Percentiles rank a stretch among this genome's conserved stretches.
These are phyloP conservation scores for Zymoseptoria pseudotritici DNA, from an alignment of 2,329 filamentous ascomycete species.

Conservation along the genomic window DNA sequence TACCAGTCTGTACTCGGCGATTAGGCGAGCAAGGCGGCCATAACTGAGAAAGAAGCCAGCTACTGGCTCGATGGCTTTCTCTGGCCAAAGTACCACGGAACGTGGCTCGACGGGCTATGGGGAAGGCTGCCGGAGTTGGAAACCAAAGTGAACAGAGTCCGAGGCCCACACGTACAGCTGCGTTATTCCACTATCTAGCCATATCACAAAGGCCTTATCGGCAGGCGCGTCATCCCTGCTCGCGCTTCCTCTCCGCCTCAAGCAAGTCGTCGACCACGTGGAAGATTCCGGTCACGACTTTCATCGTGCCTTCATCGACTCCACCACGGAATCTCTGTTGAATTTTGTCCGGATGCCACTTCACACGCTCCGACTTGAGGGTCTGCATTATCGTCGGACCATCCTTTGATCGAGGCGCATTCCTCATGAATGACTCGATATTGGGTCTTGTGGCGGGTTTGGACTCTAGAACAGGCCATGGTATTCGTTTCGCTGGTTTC, in stretches of 20 bases:
- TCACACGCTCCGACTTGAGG: constrained; percentile 76
- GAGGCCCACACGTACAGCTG: not conserved
- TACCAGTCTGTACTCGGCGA: no score
- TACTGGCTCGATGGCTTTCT: no score
- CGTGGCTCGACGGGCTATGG: no score
- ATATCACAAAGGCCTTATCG: not conserved
- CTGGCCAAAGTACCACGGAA: no score
- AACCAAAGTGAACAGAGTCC: not conserved
- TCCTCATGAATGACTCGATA: constrained; percentile 63
- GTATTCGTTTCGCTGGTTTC: constrained; percentile 35
- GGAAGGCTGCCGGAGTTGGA: not conserved
- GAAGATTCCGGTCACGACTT: constrained; percentile 79
- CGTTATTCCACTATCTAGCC: no score
- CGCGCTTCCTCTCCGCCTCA: constrained; percentile 20
- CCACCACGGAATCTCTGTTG: constrained; percentile 74
- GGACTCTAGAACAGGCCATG: constrained; percentile 68
- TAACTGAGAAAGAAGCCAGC: no score
- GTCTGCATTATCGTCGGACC: constrained; percentile 35
- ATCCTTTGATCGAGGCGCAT: constrained; percentile 35
- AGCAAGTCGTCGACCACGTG: constrained; percentile 66
- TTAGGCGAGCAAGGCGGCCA: no score
- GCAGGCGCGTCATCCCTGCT: not conserved
- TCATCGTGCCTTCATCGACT: constrained; percentile 65
- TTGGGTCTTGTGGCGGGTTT: constrained; percentile 49
- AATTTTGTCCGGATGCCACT: constrained; percentile 98